phyloP scores from a whole-genome alignment of 352 stramenopile genomes.

The Phytophthora ramorum region DNA sequence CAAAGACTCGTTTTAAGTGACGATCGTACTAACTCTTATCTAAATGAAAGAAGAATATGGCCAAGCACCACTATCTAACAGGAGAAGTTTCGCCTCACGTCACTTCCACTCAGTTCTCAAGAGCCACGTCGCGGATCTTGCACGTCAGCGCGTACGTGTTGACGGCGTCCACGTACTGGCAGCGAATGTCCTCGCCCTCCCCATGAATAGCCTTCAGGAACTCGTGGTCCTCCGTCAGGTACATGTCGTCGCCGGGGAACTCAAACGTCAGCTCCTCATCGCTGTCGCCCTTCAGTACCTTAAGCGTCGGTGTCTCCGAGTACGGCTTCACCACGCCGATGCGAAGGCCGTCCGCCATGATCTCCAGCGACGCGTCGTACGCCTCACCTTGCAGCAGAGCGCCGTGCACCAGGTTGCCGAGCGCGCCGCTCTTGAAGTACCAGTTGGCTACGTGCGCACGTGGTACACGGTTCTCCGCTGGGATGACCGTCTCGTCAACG shows the following conservation, averaged over 20 bases:
- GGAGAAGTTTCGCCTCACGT: too few species aligned
- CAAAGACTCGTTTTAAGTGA: too few species aligned
- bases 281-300: conserved; percentile 33
- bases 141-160: conserved; percentile 53
- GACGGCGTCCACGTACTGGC: conserved; percentile 38
- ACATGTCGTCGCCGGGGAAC: conserved; percentile 50
- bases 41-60: too few species aligned
- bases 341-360: conserved; percentile 46
- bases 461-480: conserved; percentile 38
- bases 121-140: conserved; percentile 48
- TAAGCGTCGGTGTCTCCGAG: conserved; percentile 45
- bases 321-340: conserved; percentile 47
- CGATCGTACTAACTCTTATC: too few species aligned
- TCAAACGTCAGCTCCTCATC: conserved; percentile 41
- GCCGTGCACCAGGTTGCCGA: conserved; percentile 43
- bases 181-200: conserved; percentile 33
- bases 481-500: conserved; percentile 33
- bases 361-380: conserved; percentile 45
- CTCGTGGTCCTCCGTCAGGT: conserved; percentile 47
- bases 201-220: conserved; percentile 43
- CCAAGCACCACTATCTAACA: too few species aligned
- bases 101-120: conserved; percentile 30
- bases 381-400: conserved; percentile 40
- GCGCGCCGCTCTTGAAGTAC: conserved; percentile 42
- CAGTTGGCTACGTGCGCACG: conserved; percentile 46